Base-by-base conservation (phyloP, 768 basidiomycete genomes). In the Leucocoprinus sp. region DNA sequence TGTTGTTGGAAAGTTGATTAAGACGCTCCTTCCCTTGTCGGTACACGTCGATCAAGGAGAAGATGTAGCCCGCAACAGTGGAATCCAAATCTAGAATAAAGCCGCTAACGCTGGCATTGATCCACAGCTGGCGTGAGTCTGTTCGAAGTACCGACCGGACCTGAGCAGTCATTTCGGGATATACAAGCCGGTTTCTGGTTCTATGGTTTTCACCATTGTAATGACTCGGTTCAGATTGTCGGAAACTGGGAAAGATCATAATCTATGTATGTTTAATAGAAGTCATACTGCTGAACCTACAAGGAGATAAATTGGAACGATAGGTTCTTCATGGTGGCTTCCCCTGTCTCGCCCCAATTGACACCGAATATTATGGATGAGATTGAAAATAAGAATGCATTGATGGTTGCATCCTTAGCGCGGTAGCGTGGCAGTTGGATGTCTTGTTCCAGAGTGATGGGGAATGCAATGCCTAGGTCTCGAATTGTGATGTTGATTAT, bases 401-500 rank as follows among this genome's bases (percentile, higher is more conserved):
- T 78, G 24, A 87, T 74, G 24, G 76, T 64, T 7, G 62, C 52
- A 14, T 73, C 70, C 31, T 60, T 61, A 45, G 58, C 58, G 43
- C 37, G 36, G 14, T 38, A 64, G 67, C 40, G 64, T 59, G 18
- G 27, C 24, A 57, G 67, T 22, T 73, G 71, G 26, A 78, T 54
- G 43, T 74, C 75, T 50, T 73, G 70, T 43, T 80, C 74, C 43
- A 80, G 70, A 0, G 74, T 75, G 21, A 97, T 68, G 0, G 95
- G 95, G 54, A 98, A 89, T 4, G 91, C 93, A 2, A 92, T 76
- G n/a, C 93, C 93, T 27, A 97, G 71, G 53, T 84, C 80, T 22
- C 69, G 66, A 45, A 85, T 67, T 11, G 66, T 66, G 17, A 87
- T 64, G 18, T 70, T 64, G 52, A 86, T 65, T 43, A 67, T 66